These are phyloP conservation scores for Pichia sp. DNA, from an alignment of 1,139 yeast genomes.

Conservation along the genomic window DNA sequence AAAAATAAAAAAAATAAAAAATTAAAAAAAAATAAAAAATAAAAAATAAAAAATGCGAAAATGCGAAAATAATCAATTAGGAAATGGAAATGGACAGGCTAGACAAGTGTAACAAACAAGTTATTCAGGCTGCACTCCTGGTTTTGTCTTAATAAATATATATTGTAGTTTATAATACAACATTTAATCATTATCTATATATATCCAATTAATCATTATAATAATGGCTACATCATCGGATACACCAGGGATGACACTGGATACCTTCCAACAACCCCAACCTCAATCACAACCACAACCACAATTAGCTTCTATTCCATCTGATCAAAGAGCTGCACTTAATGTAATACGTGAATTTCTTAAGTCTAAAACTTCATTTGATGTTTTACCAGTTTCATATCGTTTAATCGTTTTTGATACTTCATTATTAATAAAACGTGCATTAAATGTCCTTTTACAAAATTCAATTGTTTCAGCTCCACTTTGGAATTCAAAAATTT, in stretches of 20 bases:
- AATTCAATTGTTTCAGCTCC: constrained; percentile 96
- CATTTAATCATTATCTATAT: no score
- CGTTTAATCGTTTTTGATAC: constrained; percentile 92
- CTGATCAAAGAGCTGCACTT: constrained; percentile 60
- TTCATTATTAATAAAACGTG: constrained; percentile 80
- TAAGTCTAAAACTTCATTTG: constrained; percentile 89
- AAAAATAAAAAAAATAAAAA: no score
- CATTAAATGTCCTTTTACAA: constrained; percentile 82
- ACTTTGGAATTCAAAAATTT: constrained; percentile 85
- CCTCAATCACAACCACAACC: no score
- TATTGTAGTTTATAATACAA: no score
- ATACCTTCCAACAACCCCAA: background rate
- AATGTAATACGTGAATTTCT: constrained; percentile 77
- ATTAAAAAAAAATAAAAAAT: no score
- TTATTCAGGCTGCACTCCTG: no score
- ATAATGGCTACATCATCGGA: background rate
- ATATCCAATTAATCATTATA: no score
- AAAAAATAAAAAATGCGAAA: no score
- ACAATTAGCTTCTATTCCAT: background rate
- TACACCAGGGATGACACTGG: background rate
- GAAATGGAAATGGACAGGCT: no score
- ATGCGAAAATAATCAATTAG: no score
- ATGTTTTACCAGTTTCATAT: constrained; percentile 92
- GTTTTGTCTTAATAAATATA: no score
- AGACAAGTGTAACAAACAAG: no score